These are phyloP conservation scores for Russula sp. DNA, from an alignment of 768 basidiomycete species.

Conservation along the genomic window DNA sequence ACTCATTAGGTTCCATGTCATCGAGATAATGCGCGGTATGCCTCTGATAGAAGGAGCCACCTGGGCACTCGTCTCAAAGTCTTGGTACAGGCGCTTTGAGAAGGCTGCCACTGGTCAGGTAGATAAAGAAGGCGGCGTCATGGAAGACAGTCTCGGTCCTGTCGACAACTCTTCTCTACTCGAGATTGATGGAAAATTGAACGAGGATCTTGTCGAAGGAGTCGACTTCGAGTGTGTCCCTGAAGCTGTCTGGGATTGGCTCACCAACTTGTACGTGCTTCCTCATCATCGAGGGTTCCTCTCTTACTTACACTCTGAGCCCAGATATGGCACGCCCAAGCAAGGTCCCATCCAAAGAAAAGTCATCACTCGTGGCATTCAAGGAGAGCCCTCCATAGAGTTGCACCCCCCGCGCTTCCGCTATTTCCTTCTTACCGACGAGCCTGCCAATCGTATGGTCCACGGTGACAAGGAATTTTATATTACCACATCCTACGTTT, in stretches of 20 bases:
- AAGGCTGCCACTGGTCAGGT: conserved; percentile 62
- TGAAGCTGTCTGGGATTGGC: conserved; percentile 58
- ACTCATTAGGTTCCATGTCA: conserved; percentile 42
- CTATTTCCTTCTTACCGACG: conserved; percentile 40
- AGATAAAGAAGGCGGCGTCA: conserved; percentile 61
- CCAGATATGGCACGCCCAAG: conserved; percentile 65
- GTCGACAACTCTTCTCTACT: conserved; percentile 70
- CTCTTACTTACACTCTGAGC: conserved; percentile 1
- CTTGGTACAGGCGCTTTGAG: conserved; percentile 73
- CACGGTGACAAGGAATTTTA: conserved; percentile 30
- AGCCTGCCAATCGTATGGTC: conserved; percentile 27
- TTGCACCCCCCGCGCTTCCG: conserved; percentile 62
- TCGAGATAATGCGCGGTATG: conserved; percentile 42
- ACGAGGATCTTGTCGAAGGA: conserved; percentile 47
- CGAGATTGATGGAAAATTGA: conserved; percentile 46
- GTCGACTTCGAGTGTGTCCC: conserved; percentile 75
- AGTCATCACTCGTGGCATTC: conserved; percentile 55
- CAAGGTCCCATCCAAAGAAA: conserved; percentile 53
- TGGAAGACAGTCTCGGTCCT: conserved; percentile 61
- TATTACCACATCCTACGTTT: conserved; percentile 47
- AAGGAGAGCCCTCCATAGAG: conserved; percentile 54
- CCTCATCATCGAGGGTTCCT: not conserved
- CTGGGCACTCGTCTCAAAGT: conserved; percentile 69
- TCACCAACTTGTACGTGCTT: conserved; percentile 59
- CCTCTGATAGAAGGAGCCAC: conserved; percentile 60